phyloP scores from a whole-genome alignment of 2,329 filamentous ascomycete species.

The Cryphonectria japonica region DNA sequence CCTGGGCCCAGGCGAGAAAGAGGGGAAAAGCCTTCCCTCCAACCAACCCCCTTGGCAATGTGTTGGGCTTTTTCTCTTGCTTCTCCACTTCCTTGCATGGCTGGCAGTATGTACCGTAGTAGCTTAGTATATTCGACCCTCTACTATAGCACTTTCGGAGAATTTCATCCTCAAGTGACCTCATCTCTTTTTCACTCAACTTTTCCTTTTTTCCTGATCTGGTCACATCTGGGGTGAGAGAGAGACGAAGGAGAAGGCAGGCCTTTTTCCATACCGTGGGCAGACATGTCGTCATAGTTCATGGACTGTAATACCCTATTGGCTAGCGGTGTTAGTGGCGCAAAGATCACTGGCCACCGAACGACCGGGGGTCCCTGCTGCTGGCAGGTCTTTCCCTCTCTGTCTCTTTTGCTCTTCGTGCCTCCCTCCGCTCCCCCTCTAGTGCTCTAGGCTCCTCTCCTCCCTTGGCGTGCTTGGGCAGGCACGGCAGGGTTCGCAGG shows the following conservation, averaged over 20 bases:
- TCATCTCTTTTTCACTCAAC: not conserved
- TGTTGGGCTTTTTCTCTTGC: not conserved
- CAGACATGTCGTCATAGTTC: slow-evolving; percentile 10
- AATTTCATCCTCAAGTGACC: not conserved
- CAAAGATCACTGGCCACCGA: not conserved
- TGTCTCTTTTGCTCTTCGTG: too few relatives aligned
- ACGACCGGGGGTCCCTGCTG: not conserved
- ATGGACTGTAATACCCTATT: slow-evolving; percentile 3
- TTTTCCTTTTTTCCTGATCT: not conserved
- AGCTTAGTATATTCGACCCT: too few relatives aligned
- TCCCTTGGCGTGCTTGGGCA: too few relatives aligned
- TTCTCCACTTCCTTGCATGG: too few relatives aligned
- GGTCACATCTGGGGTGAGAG: too few relatives aligned
- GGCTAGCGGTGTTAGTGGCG: not conserved
- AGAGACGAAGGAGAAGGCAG: not conserved
- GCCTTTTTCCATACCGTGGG: not conserved
- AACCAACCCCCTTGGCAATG: not conserved
- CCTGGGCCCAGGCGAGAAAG: not conserved
- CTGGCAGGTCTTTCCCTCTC: too few relatives aligned
- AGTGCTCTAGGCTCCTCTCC: not conserved
- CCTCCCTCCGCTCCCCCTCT: not conserved
- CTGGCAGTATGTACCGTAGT: too few relatives aligned
- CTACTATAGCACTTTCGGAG: not conserved
- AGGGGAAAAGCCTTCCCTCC: not conserved
- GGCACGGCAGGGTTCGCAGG: not conserved